These are phyloP conservation scores for Exserohilum rostratum DNA, from an alignment of 2,329 filamentous ascomycete species.

Conservation along the genomic window DNA sequence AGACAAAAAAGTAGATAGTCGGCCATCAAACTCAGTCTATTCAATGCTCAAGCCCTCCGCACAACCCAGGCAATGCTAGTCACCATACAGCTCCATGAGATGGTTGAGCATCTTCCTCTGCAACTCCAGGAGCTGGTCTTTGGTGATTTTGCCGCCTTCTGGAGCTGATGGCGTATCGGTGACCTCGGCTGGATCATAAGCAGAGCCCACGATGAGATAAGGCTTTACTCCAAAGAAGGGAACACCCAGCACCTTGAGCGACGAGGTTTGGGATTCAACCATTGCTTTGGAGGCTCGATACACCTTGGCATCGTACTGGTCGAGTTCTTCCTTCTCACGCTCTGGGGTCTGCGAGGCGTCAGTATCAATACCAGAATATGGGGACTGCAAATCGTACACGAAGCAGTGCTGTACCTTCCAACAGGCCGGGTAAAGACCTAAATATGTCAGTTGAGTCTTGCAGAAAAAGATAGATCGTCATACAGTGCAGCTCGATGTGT, in stretches of 20 bases:
- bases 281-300: slow-evolving; percentile 65
- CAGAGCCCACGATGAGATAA: slow-evolving; percentile 32
- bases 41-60: too few relatives aligned
- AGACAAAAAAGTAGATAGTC: too few relatives aligned
- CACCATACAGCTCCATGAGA: slow-evolving; percentile 39
- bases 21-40: too few relatives aligned
- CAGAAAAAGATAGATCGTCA: slow-evolving; percentile 24
- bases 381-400: slow-evolving; percentile 18
- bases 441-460: slow-evolving; percentile 6
- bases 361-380: background rate
- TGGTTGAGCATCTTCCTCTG: slow-evolving; percentile 47
- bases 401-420: slow-evolving; percentile 28
- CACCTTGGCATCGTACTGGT: slow-evolving; percentile 66
- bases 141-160: slow-evolving; percentile 29
- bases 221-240: slow-evolving; percentile 42
- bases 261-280: slow-evolving; percentile 62
- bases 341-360: slow-evolving; percentile 48
- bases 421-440: slow-evolving; percentile 37
- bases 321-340: slow-evolving; percentile 61
- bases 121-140: slow-evolving; percentile 35
- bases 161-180: slow-evolving; percentile 2
- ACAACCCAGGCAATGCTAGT: slow-evolving; percentile 9
- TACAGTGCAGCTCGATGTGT: slow-evolving; percentile 62
- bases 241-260: slow-evolving; percentile 60
- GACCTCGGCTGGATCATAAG: slow-evolving; percentile 15